Percentiles rank a stretch among this genome's conserved stretches.
Evolutionary conservation across 2,329 filamentous ascomycete genomes (phyloP).

Genomic region (Thyridium curvatum): DNA sequence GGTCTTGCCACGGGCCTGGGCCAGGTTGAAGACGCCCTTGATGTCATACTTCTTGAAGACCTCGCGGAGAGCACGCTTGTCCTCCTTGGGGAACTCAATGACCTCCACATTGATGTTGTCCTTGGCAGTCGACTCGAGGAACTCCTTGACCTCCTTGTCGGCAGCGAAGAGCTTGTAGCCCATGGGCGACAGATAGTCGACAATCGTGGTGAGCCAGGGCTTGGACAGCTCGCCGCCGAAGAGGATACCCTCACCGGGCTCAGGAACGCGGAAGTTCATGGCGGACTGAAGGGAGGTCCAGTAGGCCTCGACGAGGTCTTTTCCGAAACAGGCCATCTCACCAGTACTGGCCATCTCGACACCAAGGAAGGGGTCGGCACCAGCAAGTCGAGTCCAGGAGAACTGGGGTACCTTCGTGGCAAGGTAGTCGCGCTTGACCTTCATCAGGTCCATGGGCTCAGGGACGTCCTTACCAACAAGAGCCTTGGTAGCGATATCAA

Average conservation of each 20-base stretch:
- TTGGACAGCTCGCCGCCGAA: slow-evolving; percentile 79
- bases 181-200: slow-evolving; percentile 80
- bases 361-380: slow-evolving; percentile 91
- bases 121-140: slow-evolving; percentile 69
- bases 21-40: slow-evolving; percentile 91
- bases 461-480: slow-evolving; percentile 88
- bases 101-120: slow-evolving; percentile 70
- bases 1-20: slow-evolving; percentile 75
- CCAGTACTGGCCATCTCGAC: slow-evolving; percentile 99
- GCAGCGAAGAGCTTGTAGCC: slow-evolving; percentile 94
- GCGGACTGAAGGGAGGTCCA: slow-evolving; percentile 93
- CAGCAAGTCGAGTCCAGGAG: slow-evolving; percentile 92
- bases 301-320: slow-evolving; percentile 92
- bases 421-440: slow-evolving; percentile 82
- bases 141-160: slow-evolving; percentile 71
- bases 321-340: slow-evolving; percentile 96
- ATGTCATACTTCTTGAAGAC: slow-evolving; percentile 98
- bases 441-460: slow-evolving; percentile 71
- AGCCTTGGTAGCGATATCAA: slow-evolving; percentile 97
- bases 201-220: slow-evolving; percentile 68
- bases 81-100: slow-evolving; percentile 93
- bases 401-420: slow-evolving; percentile 92
- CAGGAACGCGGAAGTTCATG: slow-evolving; percentile 98
- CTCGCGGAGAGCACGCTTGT: slow-evolving; percentile 90
- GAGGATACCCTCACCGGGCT: slow-evolving; percentile 90